Percentiles rank a stretch among this genome's conserved stretches.
Conservation (phyloP, 148 eudicot species). For the Silene latifolia region DNA sequence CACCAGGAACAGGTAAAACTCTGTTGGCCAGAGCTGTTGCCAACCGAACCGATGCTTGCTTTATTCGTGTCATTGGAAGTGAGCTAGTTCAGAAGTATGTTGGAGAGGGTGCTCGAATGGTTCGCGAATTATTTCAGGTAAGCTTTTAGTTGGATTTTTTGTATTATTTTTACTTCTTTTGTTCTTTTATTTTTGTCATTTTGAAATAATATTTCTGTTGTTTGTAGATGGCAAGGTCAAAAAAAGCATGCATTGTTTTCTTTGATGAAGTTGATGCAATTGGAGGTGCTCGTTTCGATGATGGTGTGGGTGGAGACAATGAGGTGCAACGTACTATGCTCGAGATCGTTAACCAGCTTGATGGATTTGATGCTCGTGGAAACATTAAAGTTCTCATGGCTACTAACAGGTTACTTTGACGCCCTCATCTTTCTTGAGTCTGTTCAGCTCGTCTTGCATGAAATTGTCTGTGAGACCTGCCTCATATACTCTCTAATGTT, state of each 20-base stretch:
- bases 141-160: not conserved
- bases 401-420: constrained; percentile 58
- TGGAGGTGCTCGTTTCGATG: constrained; percentile 89
- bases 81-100: constrained; percentile 98
- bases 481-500: too few relatives aligned
- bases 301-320: constrained; percentile 89
- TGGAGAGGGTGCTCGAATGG: constrained; percentile 99
- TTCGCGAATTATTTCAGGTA: constrained; percentile 98
- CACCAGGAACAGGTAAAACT: constrained; percentile 98
- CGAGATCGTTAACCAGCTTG: constrained; percentile 94
- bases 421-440: not conserved
- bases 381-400: constrained; percentile 95
- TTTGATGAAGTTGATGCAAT: constrained; percentile 93
- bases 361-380: constrained; percentile 94
- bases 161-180: not conserved
- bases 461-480: too few relatives aligned
- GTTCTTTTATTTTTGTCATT: not conserved
- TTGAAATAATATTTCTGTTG: not conserved
- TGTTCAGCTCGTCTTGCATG: too few relatives aligned
- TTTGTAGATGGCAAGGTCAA: constrained; percentile 16
- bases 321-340: constrained; percentile 96
- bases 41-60: constrained; percentile 97
- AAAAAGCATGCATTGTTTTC: constrained; percentile 46
- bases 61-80: constrained; percentile 96
- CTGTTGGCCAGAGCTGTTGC: constrained; percentile 96